These are phyloP conservation scores for Nephelium lappaceum DNA, from an alignment of 345 rosid genomes.

Conservation along the genomic window DNA sequence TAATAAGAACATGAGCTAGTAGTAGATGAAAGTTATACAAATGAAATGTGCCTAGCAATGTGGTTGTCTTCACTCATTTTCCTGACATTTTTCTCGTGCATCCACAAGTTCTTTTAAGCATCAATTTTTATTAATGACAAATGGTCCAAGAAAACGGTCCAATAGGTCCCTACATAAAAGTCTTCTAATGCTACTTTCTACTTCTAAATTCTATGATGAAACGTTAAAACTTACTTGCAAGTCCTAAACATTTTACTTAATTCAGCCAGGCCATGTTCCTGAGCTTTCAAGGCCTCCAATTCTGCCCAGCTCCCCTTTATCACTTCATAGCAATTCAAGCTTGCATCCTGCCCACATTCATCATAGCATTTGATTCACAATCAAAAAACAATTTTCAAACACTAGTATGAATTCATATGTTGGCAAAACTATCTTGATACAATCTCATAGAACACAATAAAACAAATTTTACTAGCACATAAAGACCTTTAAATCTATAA, in stretches of 20 bases:
- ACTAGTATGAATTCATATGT: no score
- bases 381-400: no score
- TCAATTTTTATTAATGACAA: background rate
- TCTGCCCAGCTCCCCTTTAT: slow-evolving; percentile 77
- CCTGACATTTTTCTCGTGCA: background rate
- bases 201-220: background rate
- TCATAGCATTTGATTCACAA: background rate
- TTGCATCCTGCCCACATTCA: slow-evolving; percentile 50
- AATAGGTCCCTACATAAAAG: background rate
- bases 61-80: background rate
- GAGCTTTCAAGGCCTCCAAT: slow-evolving; percentile 49
- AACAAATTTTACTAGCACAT: background rate
- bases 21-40: background rate
- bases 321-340: slow-evolving; percentile 68
- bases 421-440: no score
- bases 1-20: background rate
- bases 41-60: background rate
- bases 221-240: slow-evolving; percentile 53
- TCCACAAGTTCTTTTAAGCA: background rate
- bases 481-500: background rate
- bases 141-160: background rate
- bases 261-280: slow-evolving; percentile 49
- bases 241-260: slow-evolving; percentile 66
- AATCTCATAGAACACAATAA: no score
- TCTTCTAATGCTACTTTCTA: background rate